Percentiles rank a stretch among this genome's conserved stretches.
These are phyloP conservation scores for Cardamine occulta DNA, from an alignment of 345 rosid species.

Conservation along the genomic window DNA sequence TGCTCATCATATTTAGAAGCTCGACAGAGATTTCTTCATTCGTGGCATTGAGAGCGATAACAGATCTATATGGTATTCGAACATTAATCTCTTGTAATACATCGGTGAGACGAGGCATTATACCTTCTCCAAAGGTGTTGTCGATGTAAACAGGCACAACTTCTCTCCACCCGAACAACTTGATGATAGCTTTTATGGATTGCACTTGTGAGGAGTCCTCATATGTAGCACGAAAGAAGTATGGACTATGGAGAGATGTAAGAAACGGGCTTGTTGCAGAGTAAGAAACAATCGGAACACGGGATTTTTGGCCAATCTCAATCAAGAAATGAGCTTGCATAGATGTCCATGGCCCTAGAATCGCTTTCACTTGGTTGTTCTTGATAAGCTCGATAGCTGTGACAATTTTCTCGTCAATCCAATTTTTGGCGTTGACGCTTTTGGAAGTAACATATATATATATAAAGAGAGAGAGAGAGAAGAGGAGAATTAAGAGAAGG, in stretches of 20 bases:
- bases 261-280: conserved; percentile 59
- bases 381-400: conserved; percentile 57
- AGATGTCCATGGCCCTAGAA: conserved; percentile 52
- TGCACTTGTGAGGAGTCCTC: conserved; percentile 52
- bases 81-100: conserved; percentile 50
- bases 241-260: conserved; percentile 45
- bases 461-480: too few species aligned
- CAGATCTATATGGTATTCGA: conserved; percentile 55
- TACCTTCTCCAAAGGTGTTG: conserved; percentile 52
- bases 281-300: conserved; percentile 51
- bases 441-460: background rate
- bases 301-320: conserved; percentile 50
- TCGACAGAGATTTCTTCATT: conserved; percentile 53
- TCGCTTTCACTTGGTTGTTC: conserved; percentile 56
- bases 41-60: conserved; percentile 48
- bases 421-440: background rate
- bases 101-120: conserved; percentile 53
- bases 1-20: conserved; percentile 56
- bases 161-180: conserved; percentile 61
- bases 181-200: conserved; percentile 47
- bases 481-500: background rate
- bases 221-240: conserved; percentile 52
- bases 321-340: conserved; percentile 51
- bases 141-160: conserved; percentile 54
- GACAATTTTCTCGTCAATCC: conserved; percentile 1